Evolutionary conservation across 495 filamentous ascomycete genomes (phyloP), one percentile per base, ranked within the genome.

Genomic region (Cenococcum geophilum): DNA sequence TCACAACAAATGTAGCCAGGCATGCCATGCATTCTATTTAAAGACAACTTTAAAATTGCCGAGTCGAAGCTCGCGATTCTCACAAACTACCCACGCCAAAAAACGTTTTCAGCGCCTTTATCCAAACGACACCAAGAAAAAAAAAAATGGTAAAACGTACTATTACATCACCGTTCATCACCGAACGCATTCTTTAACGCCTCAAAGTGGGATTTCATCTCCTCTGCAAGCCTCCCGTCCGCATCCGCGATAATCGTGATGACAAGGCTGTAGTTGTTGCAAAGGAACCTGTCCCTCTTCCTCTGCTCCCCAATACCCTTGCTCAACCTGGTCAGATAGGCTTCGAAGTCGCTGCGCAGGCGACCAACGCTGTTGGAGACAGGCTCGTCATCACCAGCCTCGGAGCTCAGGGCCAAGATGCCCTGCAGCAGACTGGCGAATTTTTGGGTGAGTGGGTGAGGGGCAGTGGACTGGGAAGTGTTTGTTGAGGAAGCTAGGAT

Each of bases 251-350:
- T 86, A 61, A 98, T 95, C 9, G 95, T 96, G 74, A 90, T 73
- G 10, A 98, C 82, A 68, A 98, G 78, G 52, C 86, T 89, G 75
- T 96, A 97, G 71, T 98, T 97, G 72, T 97, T 97, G 68, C 83
- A 89, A 64, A 97, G 74, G 66, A 97, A 96, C 60, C 95, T 77
- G 70, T 92, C 89, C 67, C 89, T 76, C 75, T 91, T 92, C 68
- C 89, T 81, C 58, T 80, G 76, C 63, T 95, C 89, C 1, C 83
- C 84, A 59, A 91, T 84, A 6, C 78, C 80, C 21, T 84, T 79
- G 66, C 83, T 83, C 59, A 85, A 64, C 68, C 85, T 89, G 11
- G 81, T 81, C 61, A 97, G 68, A 57, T 92, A 91, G 1, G 78
- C 78, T 70, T 96, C 90, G 51, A 88, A 83, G 66, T 96, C 92